Evolutionary conservation across 2,329 filamentous ascomycete species (phyloP).

Genomic region (Fusarium falciforme): DNA sequence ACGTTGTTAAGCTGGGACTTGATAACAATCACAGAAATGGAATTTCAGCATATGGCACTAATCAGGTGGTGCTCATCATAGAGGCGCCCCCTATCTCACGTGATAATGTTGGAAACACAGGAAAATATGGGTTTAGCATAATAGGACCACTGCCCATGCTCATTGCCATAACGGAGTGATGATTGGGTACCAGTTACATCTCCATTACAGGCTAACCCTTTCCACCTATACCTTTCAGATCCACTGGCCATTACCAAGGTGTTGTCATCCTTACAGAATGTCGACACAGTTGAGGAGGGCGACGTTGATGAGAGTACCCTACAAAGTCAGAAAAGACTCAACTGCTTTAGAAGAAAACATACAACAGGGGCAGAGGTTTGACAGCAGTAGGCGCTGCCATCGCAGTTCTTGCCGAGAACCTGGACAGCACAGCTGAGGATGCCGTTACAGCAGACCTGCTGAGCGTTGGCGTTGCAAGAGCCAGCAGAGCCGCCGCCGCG

Average conservation of each 20-base stretch:
- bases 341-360: background rate
- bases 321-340: background rate
- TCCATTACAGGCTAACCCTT: background rate
- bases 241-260: background rate
- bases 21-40: background rate
- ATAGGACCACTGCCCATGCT: background rate
- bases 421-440: conserved; percentile 12
- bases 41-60: background rate
- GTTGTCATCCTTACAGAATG: background rate
- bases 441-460: conserved; percentile 25
- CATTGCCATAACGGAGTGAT: conserved; percentile 2
- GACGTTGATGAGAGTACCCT: conserved; percentile 20
- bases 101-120: background rate
- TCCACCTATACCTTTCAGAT: background rate
- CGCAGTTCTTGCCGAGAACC: conserved; percentile 13
- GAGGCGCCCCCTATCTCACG: background rate
- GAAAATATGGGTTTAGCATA: too few relatives aligned
- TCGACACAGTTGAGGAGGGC: conserved; percentile 18
- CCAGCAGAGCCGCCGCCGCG: background rate
- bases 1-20: background rate
- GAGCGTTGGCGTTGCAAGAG: conserved; percentile 12
- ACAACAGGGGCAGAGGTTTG: background rate
- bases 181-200: conserved; percentile 6
- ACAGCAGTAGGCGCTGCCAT: conserved; percentile 12
- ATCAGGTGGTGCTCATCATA: background rate